phyloP scores from a whole-genome alignment of 768 basidiomycete species.

The Lactifluus rugatus region DNA sequence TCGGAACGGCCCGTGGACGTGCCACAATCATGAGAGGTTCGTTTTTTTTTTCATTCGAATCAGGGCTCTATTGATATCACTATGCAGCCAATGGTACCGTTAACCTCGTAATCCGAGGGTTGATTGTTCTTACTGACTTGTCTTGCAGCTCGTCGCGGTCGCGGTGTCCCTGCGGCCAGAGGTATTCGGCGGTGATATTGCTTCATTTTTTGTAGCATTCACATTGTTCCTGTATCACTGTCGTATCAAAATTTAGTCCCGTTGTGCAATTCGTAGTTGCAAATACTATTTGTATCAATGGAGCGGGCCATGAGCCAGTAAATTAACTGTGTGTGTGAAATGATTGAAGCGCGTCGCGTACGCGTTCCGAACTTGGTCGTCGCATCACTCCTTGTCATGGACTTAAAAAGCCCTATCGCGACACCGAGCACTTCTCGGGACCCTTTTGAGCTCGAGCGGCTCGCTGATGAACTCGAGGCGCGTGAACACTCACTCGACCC shows the following conservation, averaged over 20 bases:
- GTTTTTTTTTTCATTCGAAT: slow-evolving; percentile 26
- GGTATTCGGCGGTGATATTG: slow-evolving; percentile 67
- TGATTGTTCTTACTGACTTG: slow-evolving; percentile 15
- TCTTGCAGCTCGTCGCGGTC: slow-evolving; percentile 70
- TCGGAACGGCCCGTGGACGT: slow-evolving; percentile 96
- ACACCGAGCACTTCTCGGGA: slow-evolving; percentile 28
- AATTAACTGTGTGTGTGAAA: neutral
- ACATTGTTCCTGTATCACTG: slow-evolving; percentile 10
- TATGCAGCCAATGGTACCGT: slow-evolving; percentile 60
- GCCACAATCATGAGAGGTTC: slow-evolving; percentile 96
- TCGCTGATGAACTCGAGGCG: slow-evolving; percentile 60
- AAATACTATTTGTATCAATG: neutral
- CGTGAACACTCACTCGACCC: slow-evolving; percentile 35
- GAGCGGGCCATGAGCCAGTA: too few species aligned
- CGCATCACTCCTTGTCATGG: neutral
- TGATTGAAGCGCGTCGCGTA: neutral
- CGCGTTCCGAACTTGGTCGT: neutral
- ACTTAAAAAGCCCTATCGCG: slow-evolving; percentile 2
- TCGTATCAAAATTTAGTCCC: neutral
- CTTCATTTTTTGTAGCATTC: slow-evolving; percentile 8
- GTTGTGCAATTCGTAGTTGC: neutral
- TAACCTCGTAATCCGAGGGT: neutral
- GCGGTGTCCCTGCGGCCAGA: slow-evolving; percentile 65
- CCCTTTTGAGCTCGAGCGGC: slow-evolving; percentile 57
- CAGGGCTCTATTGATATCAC: slow-evolving; percentile 16